A percentile compares a stretch with the other conserved stretches of the same genome.
Conservation (phyloP, 139 green algal genomes). For the Bryopsis sp. region DNA sequence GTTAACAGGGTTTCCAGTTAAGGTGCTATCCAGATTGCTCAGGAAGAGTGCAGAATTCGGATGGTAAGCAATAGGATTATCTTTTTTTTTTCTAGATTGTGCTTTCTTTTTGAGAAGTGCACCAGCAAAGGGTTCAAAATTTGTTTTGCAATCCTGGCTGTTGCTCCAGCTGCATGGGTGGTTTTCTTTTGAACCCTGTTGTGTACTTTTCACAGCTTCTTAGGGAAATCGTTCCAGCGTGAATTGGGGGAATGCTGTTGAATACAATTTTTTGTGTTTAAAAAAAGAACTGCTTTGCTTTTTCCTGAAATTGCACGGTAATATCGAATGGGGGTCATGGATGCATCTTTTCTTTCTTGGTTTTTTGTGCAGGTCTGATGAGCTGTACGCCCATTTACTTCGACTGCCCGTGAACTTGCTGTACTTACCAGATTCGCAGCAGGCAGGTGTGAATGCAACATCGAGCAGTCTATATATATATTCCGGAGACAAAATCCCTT, state of each 20-base stretch:
- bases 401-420: constrained; percentile 5
- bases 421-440: not conserved
- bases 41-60: not conserved
- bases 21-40: not conserved
- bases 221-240: too few species aligned
- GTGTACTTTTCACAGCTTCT: too few species aligned
- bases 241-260: too few species aligned
- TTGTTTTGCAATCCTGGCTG: too few species aligned
- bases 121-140: not conserved
- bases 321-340: too few species aligned
- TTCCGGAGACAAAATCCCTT: too few species aligned
- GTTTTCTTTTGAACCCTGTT: too few species aligned
- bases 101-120: not conserved
- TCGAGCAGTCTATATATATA: not conserved
- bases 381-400: constrained; percentile 8
- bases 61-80: not conserved
- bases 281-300: too few species aligned
- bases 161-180: too few species aligned
- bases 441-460: not conserved
- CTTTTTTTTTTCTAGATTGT: not conserved
- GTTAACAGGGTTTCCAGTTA: constrained; percentile 7
- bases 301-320: too few species aligned
- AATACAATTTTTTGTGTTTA: too few species aligned
- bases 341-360: too few species aligned
- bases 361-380: constrained; percentile 17